Base-by-base conservation (phyloP, 2,329 filamentous ascomycete species). In the Pseudocercospora musae region DNA sequence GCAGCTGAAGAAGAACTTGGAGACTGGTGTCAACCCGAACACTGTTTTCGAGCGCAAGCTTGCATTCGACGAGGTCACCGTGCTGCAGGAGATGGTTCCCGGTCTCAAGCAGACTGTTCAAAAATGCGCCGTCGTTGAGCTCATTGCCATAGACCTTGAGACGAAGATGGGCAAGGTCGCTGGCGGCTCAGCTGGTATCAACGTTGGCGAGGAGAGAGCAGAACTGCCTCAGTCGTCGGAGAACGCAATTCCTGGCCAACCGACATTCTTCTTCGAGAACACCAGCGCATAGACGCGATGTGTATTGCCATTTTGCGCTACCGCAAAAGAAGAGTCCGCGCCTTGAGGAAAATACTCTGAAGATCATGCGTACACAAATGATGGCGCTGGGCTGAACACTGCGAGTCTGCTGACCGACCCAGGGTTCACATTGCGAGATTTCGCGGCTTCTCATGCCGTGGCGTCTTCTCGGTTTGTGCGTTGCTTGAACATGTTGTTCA, bases 181-280 rank as follows among this genome's bases (percentile, higher is more conserved):
- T 11, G 79, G 74, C 25, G 78, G 83, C 63, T 82, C 82, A 65
- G 78, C 80, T 69, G 77, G 76, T 42, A 79, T 78, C 54, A 78
- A 77, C 71, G 80, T 78, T 70, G 85, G 85, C 59, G 85, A 87
- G 70, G 84, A 85, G 68, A 80, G 84, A 66, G 80, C 81, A 67
- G 83, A 80, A 13, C 72, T 90, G 60, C 80, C 87, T 2, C 81
- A 80, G 1, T 75, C 80, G 58, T 91, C 91, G 11, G 90, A 91
- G 72, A 82, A 82, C 68, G 92, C 94, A 5, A 87, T 95, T 62
- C 94, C 94, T 13, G 93, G 93, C 1, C 82, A 84, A 68, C 93
- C 93, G 57, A 90, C 86, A 46, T 96, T 96, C 78, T 81, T 86
- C 71, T 96, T 97, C 79, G 89, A 91, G 79, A 96, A 96, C 81